Base-by-base conservation (phyloP, 225 moss, liverwort and hornwort species). In the Pleurozium schreberi region DNA sequence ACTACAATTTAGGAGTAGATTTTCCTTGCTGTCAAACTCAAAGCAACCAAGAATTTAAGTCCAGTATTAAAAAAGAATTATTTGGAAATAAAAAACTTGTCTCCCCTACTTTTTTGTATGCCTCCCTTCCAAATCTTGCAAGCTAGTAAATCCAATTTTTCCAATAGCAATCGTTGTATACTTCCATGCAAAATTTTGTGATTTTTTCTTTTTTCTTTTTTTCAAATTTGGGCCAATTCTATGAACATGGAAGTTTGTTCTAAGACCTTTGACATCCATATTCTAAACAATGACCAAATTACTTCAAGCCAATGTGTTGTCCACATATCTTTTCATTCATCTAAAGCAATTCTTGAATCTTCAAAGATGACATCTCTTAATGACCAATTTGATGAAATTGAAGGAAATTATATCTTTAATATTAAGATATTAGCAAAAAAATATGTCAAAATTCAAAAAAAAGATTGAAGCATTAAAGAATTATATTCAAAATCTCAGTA, bases 171-270 rank as follows among this genome's bases (percentile, higher is more conserved):
- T 0, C 47, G 2, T 47, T 47, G 11, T 47, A 7, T 31, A 47
- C 18, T 47, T 31, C 47, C 0, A 18, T 11, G 2, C 13, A 20
- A 21, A 8, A 33, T 50, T 75, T 0, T 13, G 0, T 34, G 34
- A 75, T 33, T 34, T 50, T 33, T 34, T 50, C 20, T 12, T 75
- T 33, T 75, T 7, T 49, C 20, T 49, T 49, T 49, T 0, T 2
- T 33, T 1, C 2, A 49, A 20, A 1, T 12, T 33, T 20, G 2
- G 18, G 2, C 1, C 0, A 0, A 12, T 50, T 75, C 12, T 33
- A 33, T 75, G 5, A 20, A 4, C 12, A 75, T 20, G 1, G 0
- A 11, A 33, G 2, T 8, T 75, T 49, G 8, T 4, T 49, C 7
- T 49, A 33, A 33, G 4, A 20, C 1, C 19, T 49, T 33, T 49